Base-by-base conservation (phyloP, 305 asterid genomes). In the Fraxinus sp. region DNA sequence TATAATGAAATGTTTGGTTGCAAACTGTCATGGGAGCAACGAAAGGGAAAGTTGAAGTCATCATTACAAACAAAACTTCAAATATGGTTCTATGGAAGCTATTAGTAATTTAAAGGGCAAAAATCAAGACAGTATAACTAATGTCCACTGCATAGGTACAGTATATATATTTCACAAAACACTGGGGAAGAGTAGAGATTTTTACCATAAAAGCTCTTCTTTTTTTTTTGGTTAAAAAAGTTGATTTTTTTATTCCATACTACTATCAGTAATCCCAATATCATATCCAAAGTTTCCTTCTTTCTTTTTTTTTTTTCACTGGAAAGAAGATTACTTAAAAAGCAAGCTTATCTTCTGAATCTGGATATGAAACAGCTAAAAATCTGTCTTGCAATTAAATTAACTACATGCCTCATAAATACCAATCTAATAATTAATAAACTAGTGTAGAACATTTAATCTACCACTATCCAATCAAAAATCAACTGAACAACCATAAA, bases 381-480 rank as follows among this genome's bases (percentile, higher is more conserved):
- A 24, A 9, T 22, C 16, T 24, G 35, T 26, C 4, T n/a, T 11
- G 35, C 35, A 8, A 9, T 24, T 9, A 66, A 26, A 66, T 37
- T 28, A 37, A 44, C 35, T 37, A 59, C 74, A 70, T 11, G 35
- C 36, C 36, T 10, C 35, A 66, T 66, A 14, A 24, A 71, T 71
- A 1, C n/a, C 66, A 83, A 66, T 2, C 81, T 64, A 66, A 76
- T n/a, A 80, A 44, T 64, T n/a, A 39, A 81, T 24, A 64, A 3
- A 64, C 20, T 72, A 8, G 9, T 18, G 7, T 16, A 68, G 57
- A 24, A 71, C 72, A 32, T 7, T 4, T 10, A 76, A 73, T 14
- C 81, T 41, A 76, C 76, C 80, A 33, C n/a, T 44, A 49, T 55
- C 74, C 64, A 78, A 84, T 80, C 84, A 77, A 1, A 84, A 78